Percentiles rank a stretch among this genome's conserved stretches.
Conservation (phyloP, 164 flowering plant species). For the Stephania yunnanensis region DNA sequence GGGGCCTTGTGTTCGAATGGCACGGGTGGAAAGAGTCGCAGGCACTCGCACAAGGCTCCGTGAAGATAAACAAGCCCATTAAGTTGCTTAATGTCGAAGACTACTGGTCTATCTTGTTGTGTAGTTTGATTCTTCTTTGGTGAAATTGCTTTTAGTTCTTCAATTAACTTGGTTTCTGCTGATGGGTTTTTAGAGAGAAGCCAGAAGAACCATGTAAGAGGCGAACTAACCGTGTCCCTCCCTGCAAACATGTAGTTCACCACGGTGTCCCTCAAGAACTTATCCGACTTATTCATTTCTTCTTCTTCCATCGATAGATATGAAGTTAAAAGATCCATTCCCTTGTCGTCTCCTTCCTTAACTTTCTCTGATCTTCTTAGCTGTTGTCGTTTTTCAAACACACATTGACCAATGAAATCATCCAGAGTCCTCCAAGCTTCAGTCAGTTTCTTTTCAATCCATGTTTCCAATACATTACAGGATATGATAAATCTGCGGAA, state of each 20-base stretch:
- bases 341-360: conserved; percentile 3
- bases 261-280: conserved; percentile 42
- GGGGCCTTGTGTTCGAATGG: conserved; percentile 29
- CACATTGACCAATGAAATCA: conserved; percentile 13
- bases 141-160: conserved; percentile 25
- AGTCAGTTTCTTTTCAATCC: conserved; percentile 27
- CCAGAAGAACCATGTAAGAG: conserved; percentile 59
- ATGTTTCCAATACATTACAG: too few species aligned
- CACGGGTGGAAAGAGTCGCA: conserved; percentile 38
- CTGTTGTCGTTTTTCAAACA: conserved; percentile 19
- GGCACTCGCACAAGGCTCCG: conserved; percentile 33
- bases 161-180: conserved; percentile 31
- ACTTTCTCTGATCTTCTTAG: background rate
- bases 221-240: conserved; percentile 39
- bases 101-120: background rate
- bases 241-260: conserved; percentile 47
- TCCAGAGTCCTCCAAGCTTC: conserved; percentile 27
- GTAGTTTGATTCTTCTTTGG: background rate
- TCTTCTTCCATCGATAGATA: background rate
- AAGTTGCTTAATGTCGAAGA: conserved; percentile 16
- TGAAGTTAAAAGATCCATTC: conserved; percentile 16
- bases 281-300: conserved; percentile 13
- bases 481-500: too few species aligned
- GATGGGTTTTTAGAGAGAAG: conserved; percentile 31
- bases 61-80: conserved; percentile 37